Evolutionary conservation across 2,329 filamentous ascomycete genomes (phyloP), one percentile per base, ranked within the genome.

Genomic region (Cladorrhinum sp.): DNA sequence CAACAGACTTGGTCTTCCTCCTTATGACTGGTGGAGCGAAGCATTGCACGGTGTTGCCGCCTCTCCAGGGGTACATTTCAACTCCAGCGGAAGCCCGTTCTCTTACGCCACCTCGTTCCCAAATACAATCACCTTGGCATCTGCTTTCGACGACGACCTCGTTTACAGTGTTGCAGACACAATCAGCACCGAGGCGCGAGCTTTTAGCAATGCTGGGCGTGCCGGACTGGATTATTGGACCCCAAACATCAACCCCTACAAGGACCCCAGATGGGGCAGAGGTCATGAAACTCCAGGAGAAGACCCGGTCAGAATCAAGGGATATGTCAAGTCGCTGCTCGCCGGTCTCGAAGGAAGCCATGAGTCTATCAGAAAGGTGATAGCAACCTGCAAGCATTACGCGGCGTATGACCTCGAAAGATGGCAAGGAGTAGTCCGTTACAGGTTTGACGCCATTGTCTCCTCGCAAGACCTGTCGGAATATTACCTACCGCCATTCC

Each of bases 401-500:
- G 82, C 81, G 0, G 84, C 77, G 0, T 85, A 86, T 65, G 83
- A 86, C 67, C 69, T 84, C 2, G 83, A 86, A 66, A 45, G 60
- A 20, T 69, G 67, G 67, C 61, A 64, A 41, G 65, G 68, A 9
- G 57, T 63, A 0, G 53, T 52, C n/a, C 64, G 70, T 1, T 66
- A 78, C 23, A 73, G 77, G 57, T 87, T 89, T 66, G 85, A 91
- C 63, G 76, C 70, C 13, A 32, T 78, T 1, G 65, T 72, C 2
- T 64, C 67, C 9, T 74, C 78, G 53, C 87, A 89, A 65, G 87
- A 91, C 62, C 73, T 90, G 3, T 78, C 81, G 0, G 87, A 89
- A 66, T 90, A 89, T 72, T 90, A 88, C 67, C 77, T 88, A 45
- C 85, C 84, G 1, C 81, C 85, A 0, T 90, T 90, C 74, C 77